These are phyloP conservation scores for Suillus paluster DNA, from an alignment of 768 basidiomycete genomes.

Conservation along the genomic window DNA sequence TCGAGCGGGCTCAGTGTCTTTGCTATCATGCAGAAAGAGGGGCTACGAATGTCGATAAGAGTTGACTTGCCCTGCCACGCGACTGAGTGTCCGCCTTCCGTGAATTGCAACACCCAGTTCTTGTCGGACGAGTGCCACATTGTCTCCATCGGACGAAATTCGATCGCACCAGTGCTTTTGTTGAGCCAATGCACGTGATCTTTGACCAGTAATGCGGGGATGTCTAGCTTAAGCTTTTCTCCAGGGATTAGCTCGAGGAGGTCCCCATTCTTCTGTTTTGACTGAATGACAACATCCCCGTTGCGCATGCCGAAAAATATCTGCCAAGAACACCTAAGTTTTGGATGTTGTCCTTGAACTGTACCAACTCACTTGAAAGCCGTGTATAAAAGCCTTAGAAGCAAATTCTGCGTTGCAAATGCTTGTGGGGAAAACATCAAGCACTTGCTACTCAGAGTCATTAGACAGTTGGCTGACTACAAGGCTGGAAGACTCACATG, in stretches of 20 bases:
- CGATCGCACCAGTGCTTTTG: constrained; percentile 15
- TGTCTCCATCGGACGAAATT: constrained; percentile 20
- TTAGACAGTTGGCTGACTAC: background rate
- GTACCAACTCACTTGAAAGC: constrained; percentile 23
- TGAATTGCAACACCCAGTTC: constrained; percentile 21
- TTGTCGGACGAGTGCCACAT: constrained; percentile 19
- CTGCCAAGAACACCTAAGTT: background rate
- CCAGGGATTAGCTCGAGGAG: constrained; percentile 23
- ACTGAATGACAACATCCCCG: background rate
- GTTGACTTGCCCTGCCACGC: background rate
- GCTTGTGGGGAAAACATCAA: constrained; percentile 40
- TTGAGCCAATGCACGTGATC: constrained; percentile 29
- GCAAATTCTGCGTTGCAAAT: constrained; percentile 40
- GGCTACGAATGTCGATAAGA: constrained; percentile 24
- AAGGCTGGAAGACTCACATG: constrained; percentile 28
- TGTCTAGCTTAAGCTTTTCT: constrained; percentile 17
- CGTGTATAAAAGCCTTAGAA: constrained; percentile 23
- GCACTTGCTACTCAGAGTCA: constrained; percentile 21
- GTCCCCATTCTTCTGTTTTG: background rate
- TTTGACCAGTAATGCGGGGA: constrained; percentile 22
- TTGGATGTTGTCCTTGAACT: background rate
- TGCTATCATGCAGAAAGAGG: constrained; percentile 23
- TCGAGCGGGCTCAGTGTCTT: constrained; percentile 19
- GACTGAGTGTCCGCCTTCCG: constrained; percentile 4
- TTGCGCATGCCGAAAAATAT: background rate